Conservation (phyloP, 1,284 basidiomycete species). For the Ustilago curta region DNA sequence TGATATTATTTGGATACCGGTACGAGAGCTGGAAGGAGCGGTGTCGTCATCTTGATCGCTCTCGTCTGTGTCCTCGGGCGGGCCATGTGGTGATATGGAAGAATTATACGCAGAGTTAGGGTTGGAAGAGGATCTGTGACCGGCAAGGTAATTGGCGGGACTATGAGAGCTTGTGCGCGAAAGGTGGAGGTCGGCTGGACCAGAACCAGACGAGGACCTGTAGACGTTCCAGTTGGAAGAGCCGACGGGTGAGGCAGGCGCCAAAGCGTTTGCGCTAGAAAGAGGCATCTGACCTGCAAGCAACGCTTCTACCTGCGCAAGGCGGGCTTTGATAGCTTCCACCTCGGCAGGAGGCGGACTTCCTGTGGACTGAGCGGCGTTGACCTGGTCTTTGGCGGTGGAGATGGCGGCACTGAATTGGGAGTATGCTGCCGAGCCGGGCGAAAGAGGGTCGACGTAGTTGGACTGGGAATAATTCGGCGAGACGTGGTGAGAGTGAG, state of each 20-base stretch:
- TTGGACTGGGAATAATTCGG: conserved; percentile 11
- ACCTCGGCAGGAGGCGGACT: conserved; percentile 54
- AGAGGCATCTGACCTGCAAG: conserved; percentile 43
- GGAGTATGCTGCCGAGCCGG: conserved; percentile 34
- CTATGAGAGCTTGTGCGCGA: conserved; percentile 32
- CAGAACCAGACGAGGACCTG: conserved; percentile 20
- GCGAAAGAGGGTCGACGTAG: conserved; percentile 32
- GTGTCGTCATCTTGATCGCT: conserved; percentile 40
- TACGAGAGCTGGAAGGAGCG: conserved; percentile 27
- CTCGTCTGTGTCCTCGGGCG: conserved; percentile 31
- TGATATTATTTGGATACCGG: conserved; percentile 7
- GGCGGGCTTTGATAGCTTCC: conserved; percentile 64
- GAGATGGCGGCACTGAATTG: conserved; percentile 48
- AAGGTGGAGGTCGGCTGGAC: conserved; percentile 23
- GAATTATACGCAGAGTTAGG: conserved; percentile 25
- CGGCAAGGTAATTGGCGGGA: conserved; percentile 17
- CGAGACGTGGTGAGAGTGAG: conserved; percentile 18
- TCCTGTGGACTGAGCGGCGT: conserved; percentile 23
- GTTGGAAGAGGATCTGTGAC: conserved; percentile 18
- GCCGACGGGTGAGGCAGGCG: conserved; percentile 25
- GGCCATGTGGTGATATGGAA: conserved; percentile 25
- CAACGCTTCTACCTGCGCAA: conserved; percentile 61
- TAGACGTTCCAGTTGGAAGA: conserved; percentile 45
- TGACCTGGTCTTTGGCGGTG: conserved; percentile 37
- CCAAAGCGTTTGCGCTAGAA: conserved; percentile 28